A percentile compares a stretch with the other conserved stretches of the same genome.
Conservation (phyloP, 2,329 filamentous ascomycete genomes). For the Xylaria sp. region DNA sequence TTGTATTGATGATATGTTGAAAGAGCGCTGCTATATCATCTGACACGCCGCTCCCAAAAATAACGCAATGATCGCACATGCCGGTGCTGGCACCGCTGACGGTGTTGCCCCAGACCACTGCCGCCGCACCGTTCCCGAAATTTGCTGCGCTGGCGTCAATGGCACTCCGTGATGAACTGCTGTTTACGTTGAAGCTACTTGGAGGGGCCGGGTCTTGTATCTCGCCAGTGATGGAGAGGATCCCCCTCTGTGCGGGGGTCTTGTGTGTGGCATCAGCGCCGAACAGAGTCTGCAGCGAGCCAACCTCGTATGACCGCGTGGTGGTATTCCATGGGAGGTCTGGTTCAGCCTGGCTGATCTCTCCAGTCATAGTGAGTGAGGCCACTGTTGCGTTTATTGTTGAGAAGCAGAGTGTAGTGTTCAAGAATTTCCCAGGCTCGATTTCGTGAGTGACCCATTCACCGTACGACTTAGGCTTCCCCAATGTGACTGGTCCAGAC, state of each 20-base stretch:
- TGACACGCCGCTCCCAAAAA: background rate
- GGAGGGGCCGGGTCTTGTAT: background rate
- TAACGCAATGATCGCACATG: background rate
- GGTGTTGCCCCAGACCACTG: background rate
- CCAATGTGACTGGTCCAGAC: conserved; percentile 2
- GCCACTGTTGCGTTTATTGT: background rate
- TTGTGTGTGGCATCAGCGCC: background rate
- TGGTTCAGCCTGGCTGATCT: conserved; percentile 1
- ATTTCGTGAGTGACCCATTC: conserved; percentile 13
- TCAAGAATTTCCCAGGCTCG: conserved; percentile 3
- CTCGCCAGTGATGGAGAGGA: background rate
- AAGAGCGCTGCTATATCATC: conserved; percentile 8
- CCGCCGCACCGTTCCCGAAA: background rate
- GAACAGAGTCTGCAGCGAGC: conserved; percentile 1
- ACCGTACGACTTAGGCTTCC: background rate
- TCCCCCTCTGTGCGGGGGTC: conserved; percentile 5
- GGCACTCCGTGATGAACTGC: background rate
- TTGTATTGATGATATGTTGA: conserved; percentile 15
- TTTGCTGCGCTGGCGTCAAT: background rate
- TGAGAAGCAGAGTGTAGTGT: conserved; percentile 16
- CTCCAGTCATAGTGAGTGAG: conserved; percentile 10
- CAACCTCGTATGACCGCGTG: background rate
- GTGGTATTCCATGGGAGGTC: background rate
- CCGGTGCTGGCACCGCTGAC: background rate
- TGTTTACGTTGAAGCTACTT: background rate